Evolutionary conservation across 441 rosid species (phyloP).

Genomic region (Hura crepitans): DNA sequence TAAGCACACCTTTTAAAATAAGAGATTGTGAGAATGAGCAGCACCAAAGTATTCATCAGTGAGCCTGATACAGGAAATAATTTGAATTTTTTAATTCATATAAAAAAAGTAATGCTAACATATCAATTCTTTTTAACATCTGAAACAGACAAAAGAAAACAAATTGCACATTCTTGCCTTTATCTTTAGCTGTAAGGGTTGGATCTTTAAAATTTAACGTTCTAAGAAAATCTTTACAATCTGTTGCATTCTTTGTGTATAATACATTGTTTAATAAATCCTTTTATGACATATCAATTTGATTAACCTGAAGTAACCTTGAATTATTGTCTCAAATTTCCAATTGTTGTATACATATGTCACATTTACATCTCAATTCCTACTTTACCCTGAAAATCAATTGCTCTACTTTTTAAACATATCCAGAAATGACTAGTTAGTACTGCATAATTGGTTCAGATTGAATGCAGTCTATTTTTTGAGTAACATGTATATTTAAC

Average conservation of each 20-base stretch:
- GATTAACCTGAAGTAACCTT: conserved; percentile 8
- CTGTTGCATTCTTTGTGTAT: not conserved
- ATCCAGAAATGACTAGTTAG: not conserved
- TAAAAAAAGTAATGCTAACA: not conserved
- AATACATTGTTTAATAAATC: not conserved
- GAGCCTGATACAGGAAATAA: not conserved
- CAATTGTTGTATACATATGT: not conserved
- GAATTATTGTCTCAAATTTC: not conserved
- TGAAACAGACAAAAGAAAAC: not conserved
- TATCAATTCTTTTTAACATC: not conserved
- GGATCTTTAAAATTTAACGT: no score
- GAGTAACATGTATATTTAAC: not conserved
- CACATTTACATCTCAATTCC: not conserved
- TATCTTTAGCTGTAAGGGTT: not conserved
- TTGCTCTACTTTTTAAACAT: not conserved
- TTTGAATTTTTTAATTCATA: not conserved
- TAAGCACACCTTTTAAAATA: not conserved
- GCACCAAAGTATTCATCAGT: not conserved
- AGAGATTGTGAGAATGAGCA: conserved; percentile 10
- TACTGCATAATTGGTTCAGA: not conserved
- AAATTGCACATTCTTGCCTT: not conserved
- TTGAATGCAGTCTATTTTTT: not conserved
- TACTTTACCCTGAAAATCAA: not conserved
- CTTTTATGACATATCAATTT: not conserved
- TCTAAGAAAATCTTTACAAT: no score